Conservation (phyloP, 2,329 filamentous ascomycete species). For the Meredithiella fracta region DNA sequence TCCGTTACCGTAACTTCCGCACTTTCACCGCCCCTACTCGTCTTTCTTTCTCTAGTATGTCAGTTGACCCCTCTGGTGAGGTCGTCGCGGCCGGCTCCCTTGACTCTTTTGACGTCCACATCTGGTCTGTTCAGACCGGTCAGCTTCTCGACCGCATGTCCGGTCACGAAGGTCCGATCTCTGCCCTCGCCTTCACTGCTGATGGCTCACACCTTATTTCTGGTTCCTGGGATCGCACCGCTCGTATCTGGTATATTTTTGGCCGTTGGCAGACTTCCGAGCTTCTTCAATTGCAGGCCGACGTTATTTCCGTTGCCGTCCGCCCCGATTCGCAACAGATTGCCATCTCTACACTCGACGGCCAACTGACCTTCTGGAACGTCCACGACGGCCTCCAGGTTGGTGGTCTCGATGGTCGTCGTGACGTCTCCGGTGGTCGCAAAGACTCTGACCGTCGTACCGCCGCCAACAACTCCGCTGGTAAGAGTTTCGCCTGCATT, state of each 20-base stretch:
- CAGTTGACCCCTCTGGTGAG: constrained; percentile 93
- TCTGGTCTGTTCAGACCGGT: constrained; percentile 96
- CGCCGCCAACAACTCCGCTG: constrained; percentile 77
- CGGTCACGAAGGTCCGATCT: constrained; percentile 88
- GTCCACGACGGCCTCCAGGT: constrained; percentile 76
- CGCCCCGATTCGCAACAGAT: constrained; percentile 83
- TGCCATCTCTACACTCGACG: constrained; percentile 81
- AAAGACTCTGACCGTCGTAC: constrained; percentile 77
- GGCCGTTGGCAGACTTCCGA: constrained; percentile 87
- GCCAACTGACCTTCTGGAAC: constrained; percentile 89
- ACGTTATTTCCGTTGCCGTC: constrained; percentile 73
- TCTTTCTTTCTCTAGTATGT: constrained; percentile 81
- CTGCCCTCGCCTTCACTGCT: constrained; percentile 72
- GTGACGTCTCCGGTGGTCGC: constrained; percentile 84
- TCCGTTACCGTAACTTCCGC: constrained; percentile 89
- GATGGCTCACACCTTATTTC: constrained; percentile 72
- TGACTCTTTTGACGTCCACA: constrained; percentile 92
- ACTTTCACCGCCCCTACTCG: constrained; percentile 90
- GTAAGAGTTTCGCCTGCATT: constrained; percentile 78
- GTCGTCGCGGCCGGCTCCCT: constrained; percentile 88
- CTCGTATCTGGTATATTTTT: constrained; percentile 93
- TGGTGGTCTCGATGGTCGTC: constrained; percentile 69
- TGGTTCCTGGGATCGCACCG: constrained; percentile 92
- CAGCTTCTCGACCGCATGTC: constrained; percentile 81
- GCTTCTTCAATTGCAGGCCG: constrained; percentile 77